Evolutionary conservation across 371 early-diverging fungal genomes (phyloP), one percentile per base, ranked within the genome.

Genomic region (Conidiobolus incongruus): DNA sequence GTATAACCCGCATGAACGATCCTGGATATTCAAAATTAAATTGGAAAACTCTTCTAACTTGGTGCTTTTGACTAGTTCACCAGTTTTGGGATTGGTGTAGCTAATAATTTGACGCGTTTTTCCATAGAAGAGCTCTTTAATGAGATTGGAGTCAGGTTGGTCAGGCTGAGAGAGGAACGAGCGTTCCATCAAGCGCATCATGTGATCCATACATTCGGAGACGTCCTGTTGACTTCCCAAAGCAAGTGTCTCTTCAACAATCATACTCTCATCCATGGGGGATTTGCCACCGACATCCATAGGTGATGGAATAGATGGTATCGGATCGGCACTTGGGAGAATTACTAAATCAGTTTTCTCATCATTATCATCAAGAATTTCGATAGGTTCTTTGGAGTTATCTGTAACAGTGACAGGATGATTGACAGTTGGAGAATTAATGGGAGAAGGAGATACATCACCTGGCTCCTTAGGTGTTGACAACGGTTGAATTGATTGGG

Each of bases 121-220:
- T 20, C 77, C 77, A 48, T 66, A 75, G 46, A 79, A 76, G 6
- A 70, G 47, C 0, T 45, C 39, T 0, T 24, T 38, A 44, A 32
- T 20, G 2, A 33, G 4, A 33, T 32, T 34, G 13, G 30, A 12
- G 11, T 45, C 38, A 23, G 29, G 15, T 13, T 38, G 31, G 12
- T 20, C 16, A 3, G 47, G 30, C 13, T 52, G 16, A 0, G 65
- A 59, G 23, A 58, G 58, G 3, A 69, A 46, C 0, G 70, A 65
- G 5, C 63, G 59, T 46, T 79, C 75, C 0, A 75, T 56, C 38
- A 74, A 49, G 30, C 65, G 70, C 60, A 73, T 62, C 30, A 75
- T 63, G 35, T 72, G 71, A 19, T 75, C 72, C 80, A 79, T 76
- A 44, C 73, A 75, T 52, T 79, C 80, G 58, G 65, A 65, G 1